phyloP scores from a whole-genome alignment of 1,139 yeast species.

The Candida smagusa region DNA sequence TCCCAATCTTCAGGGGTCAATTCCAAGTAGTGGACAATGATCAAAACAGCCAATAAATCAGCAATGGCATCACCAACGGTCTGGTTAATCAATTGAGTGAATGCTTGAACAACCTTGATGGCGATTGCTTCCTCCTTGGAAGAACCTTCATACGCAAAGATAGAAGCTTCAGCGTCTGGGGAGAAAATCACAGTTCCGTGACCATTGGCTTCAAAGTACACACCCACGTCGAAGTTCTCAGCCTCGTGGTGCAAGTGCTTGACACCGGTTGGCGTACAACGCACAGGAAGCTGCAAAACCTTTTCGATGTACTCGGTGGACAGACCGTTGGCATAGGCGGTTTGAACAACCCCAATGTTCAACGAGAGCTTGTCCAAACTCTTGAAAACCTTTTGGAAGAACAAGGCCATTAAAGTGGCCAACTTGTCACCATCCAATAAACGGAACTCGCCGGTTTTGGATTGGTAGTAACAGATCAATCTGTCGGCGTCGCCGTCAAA shows the following conservation, averaged over 20 bases:
- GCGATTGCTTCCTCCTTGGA: conserved; percentile 35
- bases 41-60: conserved; percentile 75
- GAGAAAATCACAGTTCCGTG: conserved; percentile 94
- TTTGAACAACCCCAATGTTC: conserved; percentile 84
- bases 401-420: conserved; percentile 77
- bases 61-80: conserved; percentile 97
- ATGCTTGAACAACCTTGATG: conserved; percentile 49
- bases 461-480: conserved; percentile 73
- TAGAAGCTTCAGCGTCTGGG: conserved; percentile 45
- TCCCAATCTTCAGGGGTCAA: conserved; percentile 72
- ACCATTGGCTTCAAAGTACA: conserved; percentile 98
- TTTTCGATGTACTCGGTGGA: conserved; percentile 72
- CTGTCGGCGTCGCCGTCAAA: conserved; percentile 99
- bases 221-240: conserved; percentile 79
- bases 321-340: conserved; percentile 96
- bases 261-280: conserved; percentile 93
- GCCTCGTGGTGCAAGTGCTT: conserved; percentile 93
- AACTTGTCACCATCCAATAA: conserved; percentile 93
- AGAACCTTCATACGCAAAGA: conserved; percentile 22
- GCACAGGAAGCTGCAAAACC: conserved; percentile 69
- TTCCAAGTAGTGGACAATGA: conserved; percentile 56
- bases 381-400: conserved; percentile 51
- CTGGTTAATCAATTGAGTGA: conserved; percentile 79
- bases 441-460: conserved; percentile 45
- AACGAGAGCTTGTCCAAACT: conserved; percentile 34